phyloP scores from a whole-genome alignment of 306 rosid species.

The Hylodesmum podocarpum region DNA sequence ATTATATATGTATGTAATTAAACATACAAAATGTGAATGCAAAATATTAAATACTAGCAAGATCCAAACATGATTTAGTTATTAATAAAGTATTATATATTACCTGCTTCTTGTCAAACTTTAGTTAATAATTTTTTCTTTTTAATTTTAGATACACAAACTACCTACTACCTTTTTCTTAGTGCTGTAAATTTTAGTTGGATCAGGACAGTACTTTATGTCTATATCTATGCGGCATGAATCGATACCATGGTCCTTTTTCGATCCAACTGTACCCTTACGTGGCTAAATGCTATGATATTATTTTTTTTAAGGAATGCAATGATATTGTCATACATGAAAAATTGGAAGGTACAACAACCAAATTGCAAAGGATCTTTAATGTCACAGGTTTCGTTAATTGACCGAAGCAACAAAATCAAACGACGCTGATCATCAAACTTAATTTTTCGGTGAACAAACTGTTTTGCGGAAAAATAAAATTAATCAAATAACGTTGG shows the following conservation, averaged over 20 bases:
- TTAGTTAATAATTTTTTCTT: background rate
- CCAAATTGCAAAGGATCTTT: background rate
- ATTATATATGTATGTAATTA: background rate
- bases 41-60: too few species aligned
- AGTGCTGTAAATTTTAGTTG: background rate
- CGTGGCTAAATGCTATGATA: background rate
- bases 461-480: background rate
- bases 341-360: slow-evolving; percentile 1
- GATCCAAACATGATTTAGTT: too few species aligned
- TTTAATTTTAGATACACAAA: background rate
- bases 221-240: background rate
- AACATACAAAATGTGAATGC: too few species aligned
- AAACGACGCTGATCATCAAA: background rate
- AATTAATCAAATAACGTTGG: background rate
- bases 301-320: background rate
- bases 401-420: background rate
- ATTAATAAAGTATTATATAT: too few species aligned
- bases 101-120: background rate
- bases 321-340: background rate
- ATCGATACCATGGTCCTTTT: background rate
- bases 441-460: slow-evolving; percentile 21
- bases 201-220: background rate
- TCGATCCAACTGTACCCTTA: background rate
- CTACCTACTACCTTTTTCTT: too few species aligned
- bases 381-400: background rate